Evolutionary conservation across 2,329 filamentous ascomycete genomes (phyloP).

Genomic region (Xylaria sp.): DNA sequence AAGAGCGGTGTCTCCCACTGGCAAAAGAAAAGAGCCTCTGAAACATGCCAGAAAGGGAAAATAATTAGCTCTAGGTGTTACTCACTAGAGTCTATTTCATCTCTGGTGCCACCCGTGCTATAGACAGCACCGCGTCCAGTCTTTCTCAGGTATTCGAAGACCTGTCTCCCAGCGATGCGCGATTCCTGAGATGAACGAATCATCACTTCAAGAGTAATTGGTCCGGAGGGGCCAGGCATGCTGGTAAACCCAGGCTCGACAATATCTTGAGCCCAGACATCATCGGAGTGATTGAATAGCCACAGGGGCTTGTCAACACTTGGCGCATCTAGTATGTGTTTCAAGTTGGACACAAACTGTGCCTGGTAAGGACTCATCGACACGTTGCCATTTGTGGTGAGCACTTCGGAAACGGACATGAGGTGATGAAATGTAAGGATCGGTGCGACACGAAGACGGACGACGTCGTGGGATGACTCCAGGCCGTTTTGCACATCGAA

Average conservation of each 20-base stretch:
- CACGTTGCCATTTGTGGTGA: constrained; percentile 2
- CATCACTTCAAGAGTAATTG: constrained; percentile 39
- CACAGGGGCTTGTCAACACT: constrained; percentile 3
- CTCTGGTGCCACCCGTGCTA: constrained; percentile 1
- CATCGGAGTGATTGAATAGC: constrained; percentile 29
- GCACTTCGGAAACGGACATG: constrained; percentile 7
- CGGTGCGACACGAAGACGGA: constrained; percentile 7
- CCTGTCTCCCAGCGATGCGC: constrained; percentile 35
- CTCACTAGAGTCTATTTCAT: constrained; percentile 1
- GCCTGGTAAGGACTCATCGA: constrained; percentile 2
- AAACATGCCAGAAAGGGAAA: no score
- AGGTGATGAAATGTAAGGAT: constrained; percentile 8
- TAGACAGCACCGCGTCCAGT: constrained; percentile 40
- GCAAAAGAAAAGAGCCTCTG: no score
- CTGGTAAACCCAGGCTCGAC: constrained; percentile 43
- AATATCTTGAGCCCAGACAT: constrained; percentile 45
- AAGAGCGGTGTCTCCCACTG: no score
- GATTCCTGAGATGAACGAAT: constrained; percentile 36
- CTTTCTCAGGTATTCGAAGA: constrained; percentile 38
- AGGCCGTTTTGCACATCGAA: constrained; percentile 2
- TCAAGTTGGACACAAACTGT: neutral
- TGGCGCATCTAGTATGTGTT: neutral
- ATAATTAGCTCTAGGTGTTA: no score
- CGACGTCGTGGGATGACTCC: constrained; percentile 1
- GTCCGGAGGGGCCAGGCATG: constrained; percentile 42